Percentiles rank a stretch among this genome's conserved stretches.
These are phyloP conservation scores for Moniliophthora roreri DNA, from an alignment of 1,284 basidiomycete genomes.

Conservation along the genomic window DNA sequence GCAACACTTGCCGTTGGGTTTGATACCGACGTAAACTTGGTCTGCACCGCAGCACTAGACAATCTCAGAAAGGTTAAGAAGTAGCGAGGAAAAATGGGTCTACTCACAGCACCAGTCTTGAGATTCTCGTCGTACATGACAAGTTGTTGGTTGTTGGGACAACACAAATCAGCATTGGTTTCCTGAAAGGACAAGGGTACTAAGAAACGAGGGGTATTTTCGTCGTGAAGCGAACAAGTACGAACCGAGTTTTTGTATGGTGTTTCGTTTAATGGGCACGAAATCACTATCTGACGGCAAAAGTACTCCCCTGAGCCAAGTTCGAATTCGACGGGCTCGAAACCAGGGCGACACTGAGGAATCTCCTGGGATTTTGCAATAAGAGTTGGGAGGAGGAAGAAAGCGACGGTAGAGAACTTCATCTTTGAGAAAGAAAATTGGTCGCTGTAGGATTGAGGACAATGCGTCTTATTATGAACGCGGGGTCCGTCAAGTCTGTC, in stretches of 20 bases:
- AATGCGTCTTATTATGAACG: too few species aligned
- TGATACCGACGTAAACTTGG: not conserved
- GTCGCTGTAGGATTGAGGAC: too few species aligned
- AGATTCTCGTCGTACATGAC: slow-evolving; percentile 2
- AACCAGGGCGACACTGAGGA: not conserved
- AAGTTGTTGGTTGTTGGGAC: not conserved
- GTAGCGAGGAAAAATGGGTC: not conserved
- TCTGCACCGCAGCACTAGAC: slow-evolving; percentile 1
- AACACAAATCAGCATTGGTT: not conserved
- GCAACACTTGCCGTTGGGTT: slow-evolving; percentile 8
- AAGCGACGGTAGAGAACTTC: not conserved
- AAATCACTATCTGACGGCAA: not conserved
- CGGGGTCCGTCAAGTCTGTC: too few species aligned
- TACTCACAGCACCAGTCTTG: not conserved
- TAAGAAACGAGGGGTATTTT: not conserved
- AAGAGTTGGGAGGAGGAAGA: not conserved
- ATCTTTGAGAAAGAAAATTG: not conserved
- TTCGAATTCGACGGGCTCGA: not conserved
- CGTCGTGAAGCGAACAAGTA: too few species aligned
- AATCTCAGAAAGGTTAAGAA: too few species aligned
- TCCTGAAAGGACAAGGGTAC: not conserved
- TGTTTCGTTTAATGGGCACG: not conserved
- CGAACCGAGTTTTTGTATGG: too few species aligned
- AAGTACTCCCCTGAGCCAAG: not conserved
- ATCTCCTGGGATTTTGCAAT: not conserved